These are phyloP conservation scores for Linum lewisii DNA, from an alignment of 345 rosid species.

Conservation along the genomic window DNA sequence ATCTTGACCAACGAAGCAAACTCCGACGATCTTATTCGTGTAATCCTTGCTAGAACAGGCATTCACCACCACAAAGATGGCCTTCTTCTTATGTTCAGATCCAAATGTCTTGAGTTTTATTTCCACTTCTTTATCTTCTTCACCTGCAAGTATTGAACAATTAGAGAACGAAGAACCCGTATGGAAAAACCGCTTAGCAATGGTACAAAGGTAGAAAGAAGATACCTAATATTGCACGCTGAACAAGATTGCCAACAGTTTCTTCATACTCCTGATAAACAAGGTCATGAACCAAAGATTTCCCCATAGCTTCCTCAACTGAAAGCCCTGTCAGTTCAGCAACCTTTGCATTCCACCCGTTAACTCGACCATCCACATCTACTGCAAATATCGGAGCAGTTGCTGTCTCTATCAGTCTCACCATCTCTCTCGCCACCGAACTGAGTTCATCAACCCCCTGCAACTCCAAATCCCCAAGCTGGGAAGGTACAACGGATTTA, in stretches of 20 bases:
- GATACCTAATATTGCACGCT: constrained; percentile 68
- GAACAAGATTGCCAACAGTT: constrained; percentile 63
- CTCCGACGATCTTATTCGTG: constrained; percentile 76
- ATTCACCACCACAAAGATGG: constrained; percentile 79
- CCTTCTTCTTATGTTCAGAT: constrained; percentile 41
- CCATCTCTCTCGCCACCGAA: constrained; percentile 99
- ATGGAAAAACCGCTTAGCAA: background rate
- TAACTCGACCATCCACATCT: constrained; percentile 66
- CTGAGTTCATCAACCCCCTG: constrained; percentile 88
- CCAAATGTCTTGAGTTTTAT: constrained; percentile 75
- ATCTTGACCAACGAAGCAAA: constrained; percentile 92
- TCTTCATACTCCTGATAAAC: constrained; percentile 68
- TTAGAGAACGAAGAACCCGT: background rate
- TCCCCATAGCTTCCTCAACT: constrained; percentile 93
- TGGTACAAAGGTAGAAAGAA: constrained; percentile 8
- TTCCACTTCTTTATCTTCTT: constrained; percentile 86
- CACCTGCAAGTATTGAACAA: constrained; percentile 44
- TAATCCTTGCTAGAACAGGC: constrained; percentile 96
- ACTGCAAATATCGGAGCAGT: constrained; percentile 98
- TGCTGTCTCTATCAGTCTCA: constrained; percentile 92
- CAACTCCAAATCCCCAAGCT: constrained; percentile 43
- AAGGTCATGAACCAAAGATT: constrained; percentile 77
- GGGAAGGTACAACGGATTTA: constrained; percentile 46
- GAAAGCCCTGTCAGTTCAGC: constrained; percentile 84
- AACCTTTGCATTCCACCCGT: constrained; percentile 95